phyloP scores from a whole-genome alignment of 2,329 filamentous ascomycete species.

The Fusarium sp. region DNA sequence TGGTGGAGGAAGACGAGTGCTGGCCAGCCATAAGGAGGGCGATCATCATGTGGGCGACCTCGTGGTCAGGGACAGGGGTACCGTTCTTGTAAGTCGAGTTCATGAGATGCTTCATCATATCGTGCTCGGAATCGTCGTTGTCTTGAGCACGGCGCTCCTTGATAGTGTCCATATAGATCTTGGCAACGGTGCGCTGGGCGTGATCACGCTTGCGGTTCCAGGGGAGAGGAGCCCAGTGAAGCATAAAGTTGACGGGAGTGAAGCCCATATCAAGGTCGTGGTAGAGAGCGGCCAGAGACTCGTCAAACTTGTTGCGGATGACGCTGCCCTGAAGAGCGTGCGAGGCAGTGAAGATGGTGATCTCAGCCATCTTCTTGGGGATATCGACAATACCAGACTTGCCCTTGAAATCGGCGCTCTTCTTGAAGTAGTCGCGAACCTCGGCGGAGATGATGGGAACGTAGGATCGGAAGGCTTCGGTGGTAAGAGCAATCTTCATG shows the following conservation, averaged over 20 bases:
- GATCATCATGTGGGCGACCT: conserved; percentile 95
- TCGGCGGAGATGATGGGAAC: conserved; percentile 84
- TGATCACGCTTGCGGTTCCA: conserved; percentile 87
- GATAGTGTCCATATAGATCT: conserved; percentile 88
- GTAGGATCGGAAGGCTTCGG: conserved; percentile 81
- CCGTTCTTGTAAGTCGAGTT: conserved; percentile 88
- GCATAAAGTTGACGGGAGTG: conserved; percentile 89
- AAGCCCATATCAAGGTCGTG: conserved; percentile 94
- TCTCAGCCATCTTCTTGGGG: conserved; percentile 82
- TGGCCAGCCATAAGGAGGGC: conserved; percentile 93
- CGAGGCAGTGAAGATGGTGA: conserved; percentile 92
- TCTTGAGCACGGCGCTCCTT: conserved; percentile 73
- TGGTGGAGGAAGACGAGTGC: conserved; percentile 88
- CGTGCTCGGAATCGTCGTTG: conserved; percentile 68
- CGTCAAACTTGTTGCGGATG: conserved; percentile 85
- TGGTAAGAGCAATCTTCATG: conserved; percentile 85
- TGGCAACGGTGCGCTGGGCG: conserved; percentile 84
- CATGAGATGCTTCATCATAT: conserved; percentile 96
- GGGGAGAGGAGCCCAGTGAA: conserved; percentile 90
- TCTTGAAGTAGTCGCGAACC: conserved; percentile 80
- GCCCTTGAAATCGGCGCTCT: conserved; percentile 76
- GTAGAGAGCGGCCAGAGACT: conserved; percentile 84
- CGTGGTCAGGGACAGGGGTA: conserved; percentile 81
- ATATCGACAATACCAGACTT: conserved; percentile 80
- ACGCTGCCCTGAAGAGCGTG: conserved; percentile 88